Conservation (phyloP, 1,284 basidiomycete genomes). For the Sphaerobolus stellatus region DNA sequence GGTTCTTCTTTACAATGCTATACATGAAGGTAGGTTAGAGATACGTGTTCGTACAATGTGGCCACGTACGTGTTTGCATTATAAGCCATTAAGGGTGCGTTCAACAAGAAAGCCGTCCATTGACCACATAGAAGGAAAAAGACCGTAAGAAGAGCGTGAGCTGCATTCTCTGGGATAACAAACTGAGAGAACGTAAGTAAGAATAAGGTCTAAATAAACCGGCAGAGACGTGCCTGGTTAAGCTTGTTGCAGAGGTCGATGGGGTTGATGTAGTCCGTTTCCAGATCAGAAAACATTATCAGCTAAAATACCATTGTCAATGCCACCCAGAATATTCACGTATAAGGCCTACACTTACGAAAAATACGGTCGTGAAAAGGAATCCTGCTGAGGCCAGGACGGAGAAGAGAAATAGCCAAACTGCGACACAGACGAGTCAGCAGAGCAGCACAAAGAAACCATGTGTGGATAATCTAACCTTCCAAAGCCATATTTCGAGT, state of each 20-base stretch:
- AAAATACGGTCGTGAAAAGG: constrained; percentile 97
- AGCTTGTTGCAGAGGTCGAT: constrained; percentile 99
- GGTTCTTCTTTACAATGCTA: constrained; percentile 91
- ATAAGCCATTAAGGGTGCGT: constrained; percentile 86
- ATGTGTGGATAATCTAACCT: constrained; percentile 6
- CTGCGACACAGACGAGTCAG: constrained; percentile 47
- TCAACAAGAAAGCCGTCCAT: constrained; percentile 93
- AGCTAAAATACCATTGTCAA: constrained; percentile 58
- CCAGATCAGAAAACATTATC: constrained; percentile 99
- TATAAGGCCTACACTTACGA: constrained; percentile 59
- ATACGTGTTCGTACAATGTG: not conserved
- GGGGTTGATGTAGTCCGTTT: constrained; percentile 99
- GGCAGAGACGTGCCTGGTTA: constrained; percentile 72
- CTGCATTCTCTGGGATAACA: constrained; percentile 94
- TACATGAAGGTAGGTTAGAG: not conserved
- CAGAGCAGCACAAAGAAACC: not conserved
- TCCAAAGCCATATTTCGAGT: constrained; percentile 11
- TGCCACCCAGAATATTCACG: constrained; percentile 3
- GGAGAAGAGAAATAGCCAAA: constrained; percentile 93
- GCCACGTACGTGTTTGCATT: constrained; percentile 89
- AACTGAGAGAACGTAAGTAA: constrained; percentile 58
- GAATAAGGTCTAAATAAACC: not conserved
- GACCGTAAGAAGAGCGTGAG: constrained; percentile 87
- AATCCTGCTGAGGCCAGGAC: constrained; percentile 91
- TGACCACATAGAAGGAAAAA: constrained; percentile 93